These are phyloP conservation scores for Pisolithus microcarpus DNA, from an alignment of 768 basidiomycete genomes.

Conservation along the genomic window DNA sequence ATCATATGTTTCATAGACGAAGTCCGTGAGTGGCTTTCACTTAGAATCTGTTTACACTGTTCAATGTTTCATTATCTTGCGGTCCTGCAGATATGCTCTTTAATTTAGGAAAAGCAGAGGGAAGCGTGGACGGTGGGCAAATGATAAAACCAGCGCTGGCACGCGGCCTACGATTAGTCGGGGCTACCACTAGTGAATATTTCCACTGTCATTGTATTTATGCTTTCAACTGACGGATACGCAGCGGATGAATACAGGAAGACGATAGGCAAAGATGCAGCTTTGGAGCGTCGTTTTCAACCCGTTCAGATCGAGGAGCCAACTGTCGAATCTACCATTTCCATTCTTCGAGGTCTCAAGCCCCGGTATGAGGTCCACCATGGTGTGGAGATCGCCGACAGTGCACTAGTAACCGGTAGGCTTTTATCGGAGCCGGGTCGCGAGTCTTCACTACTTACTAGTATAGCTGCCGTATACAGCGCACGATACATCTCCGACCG, in stretches of 20 bases:
- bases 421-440: not conserved
- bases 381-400: constrained; percentile 86
- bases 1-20: constrained; percentile 94
- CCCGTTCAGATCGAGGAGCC: constrained; percentile 87
- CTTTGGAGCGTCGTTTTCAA: constrained; percentile 86
- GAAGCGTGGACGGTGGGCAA: constrained; percentile 85
- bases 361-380: constrained; percentile 86
- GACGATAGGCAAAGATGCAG: constrained; percentile 87
- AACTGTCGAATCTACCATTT: constrained; percentile 74
- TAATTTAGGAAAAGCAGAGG: constrained; percentile 87
- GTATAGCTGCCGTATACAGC: constrained; percentile 70
- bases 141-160: constrained; percentile 93
- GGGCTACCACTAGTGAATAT: constrained; percentile 77
- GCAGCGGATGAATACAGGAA: constrained; percentile 84
- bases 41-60: not conserved
- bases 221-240: not conserved
- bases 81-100: constrained; percentile 57
- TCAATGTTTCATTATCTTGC: not conserved
- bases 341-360: constrained; percentile 83
- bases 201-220: not conserved
- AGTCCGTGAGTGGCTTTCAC: constrained; percentile 56
- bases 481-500: constrained; percentile 84
- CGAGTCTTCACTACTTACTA: not conserved
- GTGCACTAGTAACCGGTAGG: constrained; percentile 77
- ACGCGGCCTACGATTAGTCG: constrained; percentile 79